Conservation (phyloP, 495 filamentous ascomycete genomes). For the Bombardia bombarda region DNA sequence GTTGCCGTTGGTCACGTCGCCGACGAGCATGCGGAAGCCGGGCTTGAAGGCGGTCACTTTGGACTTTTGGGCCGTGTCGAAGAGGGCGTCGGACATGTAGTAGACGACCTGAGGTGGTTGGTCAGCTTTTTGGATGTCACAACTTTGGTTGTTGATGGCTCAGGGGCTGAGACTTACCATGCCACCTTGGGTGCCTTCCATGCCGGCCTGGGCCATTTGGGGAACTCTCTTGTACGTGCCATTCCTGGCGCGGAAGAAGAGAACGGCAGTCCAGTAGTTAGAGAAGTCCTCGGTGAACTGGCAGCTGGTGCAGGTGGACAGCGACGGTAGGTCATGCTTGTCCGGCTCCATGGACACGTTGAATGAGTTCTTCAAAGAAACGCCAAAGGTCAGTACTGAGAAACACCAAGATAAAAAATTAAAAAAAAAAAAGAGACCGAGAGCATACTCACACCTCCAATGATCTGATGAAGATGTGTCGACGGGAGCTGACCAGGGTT, state of each 20-base stretch:
- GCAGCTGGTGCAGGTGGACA: slow-evolving; percentile 26
- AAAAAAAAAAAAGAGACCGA: slow-evolving; percentile 14
- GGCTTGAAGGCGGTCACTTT: slow-evolving; percentile 41
- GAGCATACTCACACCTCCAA: slow-evolving; percentile 25
- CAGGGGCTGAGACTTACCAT: slow-evolving; percentile 16
- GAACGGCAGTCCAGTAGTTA: slow-evolving; percentile 38
- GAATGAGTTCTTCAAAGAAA: slow-evolving; percentile 19
- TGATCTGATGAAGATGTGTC: slow-evolving; percentile 22
- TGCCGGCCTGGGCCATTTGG: slow-evolving; percentile 24
- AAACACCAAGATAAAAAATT: background rate
- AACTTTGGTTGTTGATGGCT: no score
- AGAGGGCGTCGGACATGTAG: slow-evolving; percentile 42
- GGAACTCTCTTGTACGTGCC: slow-evolving; percentile 32
- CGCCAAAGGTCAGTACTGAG: background rate
- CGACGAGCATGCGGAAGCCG: slow-evolving; percentile 38
- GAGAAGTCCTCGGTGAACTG: slow-evolving; percentile 29
- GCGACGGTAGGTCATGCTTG: slow-evolving; percentile 21
- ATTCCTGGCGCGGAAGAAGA: slow-evolving; percentile 31
- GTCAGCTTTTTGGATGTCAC: background rate
- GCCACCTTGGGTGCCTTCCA: slow-evolving; percentile 31
- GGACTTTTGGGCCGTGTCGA: slow-evolving; percentile 35
- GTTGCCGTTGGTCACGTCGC: slow-evolving; percentile 21
- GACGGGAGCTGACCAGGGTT: slow-evolving; percentile 15
- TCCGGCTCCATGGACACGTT: slow-evolving; percentile 21
- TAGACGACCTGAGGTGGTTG: slow-evolving; percentile 31